Evolutionary conservation across 345 rosid genomes (phyloP).

Genomic region (Mallotus nudiflorus): DNA sequence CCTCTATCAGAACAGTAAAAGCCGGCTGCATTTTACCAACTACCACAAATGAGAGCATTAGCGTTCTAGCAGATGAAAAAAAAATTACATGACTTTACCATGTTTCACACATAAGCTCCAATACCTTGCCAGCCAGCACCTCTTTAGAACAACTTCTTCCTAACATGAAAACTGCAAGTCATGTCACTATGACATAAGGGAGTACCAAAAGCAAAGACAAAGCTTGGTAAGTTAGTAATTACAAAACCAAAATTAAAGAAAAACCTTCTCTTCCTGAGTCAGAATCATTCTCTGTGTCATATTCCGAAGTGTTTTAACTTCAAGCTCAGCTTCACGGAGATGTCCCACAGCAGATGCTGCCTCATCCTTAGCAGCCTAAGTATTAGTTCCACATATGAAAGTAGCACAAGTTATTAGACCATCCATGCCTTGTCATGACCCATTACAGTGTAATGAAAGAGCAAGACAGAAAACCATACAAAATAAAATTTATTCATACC

Average conservation of each 20-base stretch:
- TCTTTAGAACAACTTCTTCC: constrained; percentile 38
- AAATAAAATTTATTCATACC: constrained; percentile 44
- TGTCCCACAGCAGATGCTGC: constrained; percentile 23
- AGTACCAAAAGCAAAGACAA: constrained; percentile 17
- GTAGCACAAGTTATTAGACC: background rate
- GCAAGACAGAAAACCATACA: constrained; percentile 18
- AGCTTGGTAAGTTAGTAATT: background rate
- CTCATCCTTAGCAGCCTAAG: constrained; percentile 27
- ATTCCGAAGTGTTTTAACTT: constrained; percentile 21
- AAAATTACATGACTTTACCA: constrained; percentile 19
- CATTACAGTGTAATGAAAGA: background rate
- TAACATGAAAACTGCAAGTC: constrained; percentile 44
- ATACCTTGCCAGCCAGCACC: constrained; percentile 41
- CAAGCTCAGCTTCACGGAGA: constrained; percentile 19
- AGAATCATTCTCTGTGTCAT: constrained; percentile 29
- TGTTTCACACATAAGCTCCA: constrained; percentile 29
- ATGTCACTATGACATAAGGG: constrained; percentile 34
- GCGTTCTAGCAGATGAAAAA: background rate
- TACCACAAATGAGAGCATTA: background rate
- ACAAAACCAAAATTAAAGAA: background rate
- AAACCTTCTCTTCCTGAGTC: constrained; percentile 36
- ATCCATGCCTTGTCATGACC: background rate
- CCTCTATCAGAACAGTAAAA: background rate
- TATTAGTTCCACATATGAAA: constrained; percentile 17
- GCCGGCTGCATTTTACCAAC: background rate